Percentiles rank a stretch among this genome's conserved stretches.
phyloP scores from a whole-genome alignment of 2,329 filamentous ascomycete genomes.

The Endoconidiophora polonica region DNA sequence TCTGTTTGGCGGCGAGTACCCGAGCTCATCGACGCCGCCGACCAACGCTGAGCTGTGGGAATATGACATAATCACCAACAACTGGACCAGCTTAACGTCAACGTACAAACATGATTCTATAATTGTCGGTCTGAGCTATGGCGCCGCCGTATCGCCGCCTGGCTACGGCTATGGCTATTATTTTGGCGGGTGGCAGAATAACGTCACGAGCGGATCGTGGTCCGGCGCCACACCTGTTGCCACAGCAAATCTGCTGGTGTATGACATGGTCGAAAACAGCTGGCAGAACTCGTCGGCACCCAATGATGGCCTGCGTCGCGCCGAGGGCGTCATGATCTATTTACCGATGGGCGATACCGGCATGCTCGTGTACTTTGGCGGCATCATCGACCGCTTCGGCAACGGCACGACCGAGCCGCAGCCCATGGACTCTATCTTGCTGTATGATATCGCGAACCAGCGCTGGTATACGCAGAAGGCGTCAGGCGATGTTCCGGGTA shows the following conservation, averaged over 20 bases:
- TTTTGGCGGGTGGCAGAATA: slow-evolving; percentile 45
- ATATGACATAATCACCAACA: slow-evolving; percentile 39
- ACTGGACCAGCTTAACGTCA: slow-evolving; percentile 35
- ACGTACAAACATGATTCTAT: slow-evolving; percentile 19
- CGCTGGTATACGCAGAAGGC: slow-evolving; percentile 45
- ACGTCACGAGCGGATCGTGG: slow-evolving; percentile 35
- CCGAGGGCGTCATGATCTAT: slow-evolving; percentile 43
- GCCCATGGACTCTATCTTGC: slow-evolving; percentile 33
- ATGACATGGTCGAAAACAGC: slow-evolving; percentile 34
- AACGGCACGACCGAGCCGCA: slow-evolving; percentile 32
- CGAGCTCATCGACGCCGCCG: slow-evolving; percentile 25
- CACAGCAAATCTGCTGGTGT: slow-evolving; percentile 36
- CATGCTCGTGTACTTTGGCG: slow-evolving; percentile 45
- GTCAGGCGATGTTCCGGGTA: slow-evolving; percentile 32
- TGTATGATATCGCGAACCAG: slow-evolving; percentile 43
- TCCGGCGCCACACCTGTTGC: slow-evolving; percentile 26
- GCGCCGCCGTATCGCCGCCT: slow-evolving; percentile 38
- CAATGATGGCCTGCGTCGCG: slow-evolving; percentile 34
- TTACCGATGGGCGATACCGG: slow-evolving; percentile 43
- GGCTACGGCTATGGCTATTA: slow-evolving; percentile 41
- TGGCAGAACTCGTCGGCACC: slow-evolving; percentile 35
- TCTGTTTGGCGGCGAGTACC: slow-evolving; percentile 45
- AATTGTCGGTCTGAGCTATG: slow-evolving; percentile 35
- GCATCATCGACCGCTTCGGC: slow-evolving; percentile 24
- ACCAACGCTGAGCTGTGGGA: slow-evolving; percentile 32